phyloP scores from a whole-genome alignment of 2,329 filamentous ascomycete species.

The Xylaria sp. region DNA sequence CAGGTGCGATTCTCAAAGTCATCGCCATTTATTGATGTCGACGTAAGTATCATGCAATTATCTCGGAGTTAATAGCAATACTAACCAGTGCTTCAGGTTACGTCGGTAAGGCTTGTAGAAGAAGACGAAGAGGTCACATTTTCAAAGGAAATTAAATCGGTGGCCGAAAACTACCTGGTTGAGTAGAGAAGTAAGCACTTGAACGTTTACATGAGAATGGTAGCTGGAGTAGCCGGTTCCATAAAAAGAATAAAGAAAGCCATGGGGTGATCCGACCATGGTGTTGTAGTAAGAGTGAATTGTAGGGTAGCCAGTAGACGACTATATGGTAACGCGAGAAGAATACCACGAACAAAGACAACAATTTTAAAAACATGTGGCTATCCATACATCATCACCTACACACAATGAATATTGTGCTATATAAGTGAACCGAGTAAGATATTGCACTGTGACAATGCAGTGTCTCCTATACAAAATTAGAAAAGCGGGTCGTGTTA shows the following conservation, averaged over 20 bases:
- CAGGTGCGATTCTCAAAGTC: constrained; percentile 87
- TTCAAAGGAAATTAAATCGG: constrained; percentile 82
- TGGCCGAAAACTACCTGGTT: constrained; percentile 80
- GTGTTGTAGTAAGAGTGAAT: background rate
- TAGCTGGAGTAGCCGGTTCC: background rate
- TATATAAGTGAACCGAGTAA: background rate
- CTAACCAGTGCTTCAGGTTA: constrained; percentile 63
- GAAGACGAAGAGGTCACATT: constrained; percentile 83
- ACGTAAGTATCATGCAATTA: constrained; percentile 72
- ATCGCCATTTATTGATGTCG: constrained; percentile 88
- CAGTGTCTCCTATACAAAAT: background rate
- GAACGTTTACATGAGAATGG: constrained; percentile 3
- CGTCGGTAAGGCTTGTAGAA: constrained; percentile 75
- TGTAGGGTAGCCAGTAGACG: constrained; percentile 12
- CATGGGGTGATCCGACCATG: background rate
- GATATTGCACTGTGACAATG: background rate
- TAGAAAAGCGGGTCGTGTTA: constrained; percentile 42
- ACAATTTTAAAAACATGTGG: background rate
- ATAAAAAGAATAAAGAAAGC: constrained; percentile 14
- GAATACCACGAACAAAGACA: constrained; percentile 5
- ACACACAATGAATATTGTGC: no score
- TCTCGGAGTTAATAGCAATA: background rate
- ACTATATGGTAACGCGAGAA: constrained; percentile 15
- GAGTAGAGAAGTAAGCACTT: constrained; percentile 63
- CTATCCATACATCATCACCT: no score